Conservation (phyloP, 164 flowering plant species). For the Sedum album region DNA sequence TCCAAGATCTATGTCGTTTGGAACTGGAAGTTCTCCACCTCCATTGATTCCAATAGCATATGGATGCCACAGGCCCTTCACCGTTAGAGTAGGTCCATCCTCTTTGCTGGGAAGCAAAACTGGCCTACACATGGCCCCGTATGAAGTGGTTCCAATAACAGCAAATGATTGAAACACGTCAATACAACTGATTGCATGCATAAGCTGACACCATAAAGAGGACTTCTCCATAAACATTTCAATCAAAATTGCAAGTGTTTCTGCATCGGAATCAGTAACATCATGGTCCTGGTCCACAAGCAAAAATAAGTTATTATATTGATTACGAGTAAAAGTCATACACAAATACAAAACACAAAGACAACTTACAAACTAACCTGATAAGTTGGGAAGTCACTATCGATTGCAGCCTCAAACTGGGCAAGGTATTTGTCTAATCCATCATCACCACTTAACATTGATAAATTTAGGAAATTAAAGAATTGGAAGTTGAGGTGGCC, state of each 20-base stretch:
- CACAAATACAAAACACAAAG: background rate
- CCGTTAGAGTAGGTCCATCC: constrained; percentile 37
- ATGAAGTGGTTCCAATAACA: constrained; percentile 42
- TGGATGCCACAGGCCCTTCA: constrained; percentile 92
- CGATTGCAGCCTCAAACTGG: constrained; percentile 88
- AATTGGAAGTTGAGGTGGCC: constrained; percentile 24
- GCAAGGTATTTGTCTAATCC: constrained; percentile 59
- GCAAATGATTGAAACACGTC: constrained; percentile 92
- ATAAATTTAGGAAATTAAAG: constrained; percentile 39
- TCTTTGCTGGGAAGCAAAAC: constrained; percentile 38
- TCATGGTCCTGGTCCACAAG: constrained; percentile 53
- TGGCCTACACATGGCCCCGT: constrained; percentile 74
- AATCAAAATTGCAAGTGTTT: constrained; percentile 63
- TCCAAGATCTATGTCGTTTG: constrained; percentile 81
- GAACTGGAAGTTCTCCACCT: constrained; percentile 38
- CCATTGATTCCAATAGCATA: constrained; percentile 69
- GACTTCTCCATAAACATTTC: constrained; percentile 67
- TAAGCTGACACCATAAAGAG: constrained; percentile 60
- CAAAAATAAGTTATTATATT: background rate
- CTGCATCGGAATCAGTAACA: constrained; percentile 60
- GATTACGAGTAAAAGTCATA: background rate
- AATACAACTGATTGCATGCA: constrained; percentile 56
- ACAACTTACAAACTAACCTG: constrained; percentile 37
- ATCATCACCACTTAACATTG: constrained; percentile 36
- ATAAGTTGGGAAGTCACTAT: constrained; percentile 73